A percentile compares a stretch with the other conserved stretches of the same genome.
Conservation (phyloP, 352 stramenopile species). For the Phytophthora foliorum region DNA sequence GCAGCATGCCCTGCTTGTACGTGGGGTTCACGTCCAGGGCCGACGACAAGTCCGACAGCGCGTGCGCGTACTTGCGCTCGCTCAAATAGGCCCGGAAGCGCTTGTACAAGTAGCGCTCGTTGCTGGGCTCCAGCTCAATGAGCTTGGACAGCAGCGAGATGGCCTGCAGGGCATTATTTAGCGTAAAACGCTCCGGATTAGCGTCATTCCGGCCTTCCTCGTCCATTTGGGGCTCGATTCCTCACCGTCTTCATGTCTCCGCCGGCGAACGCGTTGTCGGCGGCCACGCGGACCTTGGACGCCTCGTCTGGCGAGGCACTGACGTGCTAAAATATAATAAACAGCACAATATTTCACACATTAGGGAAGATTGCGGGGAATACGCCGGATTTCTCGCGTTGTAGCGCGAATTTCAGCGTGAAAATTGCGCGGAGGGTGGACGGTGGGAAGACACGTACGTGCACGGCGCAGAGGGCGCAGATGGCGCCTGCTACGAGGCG, state of each 20-base stretch:
- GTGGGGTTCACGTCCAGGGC: slow-evolving; percentile 79
- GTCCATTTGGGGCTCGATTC: background rate
- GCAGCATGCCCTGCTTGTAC: slow-evolving; percentile 82
- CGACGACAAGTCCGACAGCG: slow-evolving; percentile 73
- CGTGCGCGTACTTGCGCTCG: slow-evolving; percentile 83
- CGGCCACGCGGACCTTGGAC: slow-evolving; percentile 73
- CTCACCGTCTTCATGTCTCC: slow-evolving; percentile 73
- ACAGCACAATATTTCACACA: slow-evolving; percentile 14
- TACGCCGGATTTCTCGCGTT: slow-evolving; percentile 10
- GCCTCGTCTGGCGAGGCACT: slow-evolving; percentile 49
- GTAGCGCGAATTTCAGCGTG: background rate
- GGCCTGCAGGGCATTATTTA: slow-evolving; percentile 39
- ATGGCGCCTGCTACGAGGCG: slow-evolving; percentile 35
- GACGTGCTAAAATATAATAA: slow-evolving; percentile 24
- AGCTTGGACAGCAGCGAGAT: slow-evolving; percentile 84
- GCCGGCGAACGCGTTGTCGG: slow-evolving; percentile 82
- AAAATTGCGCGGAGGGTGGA: background rate
- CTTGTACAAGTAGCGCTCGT: slow-evolving; percentile 90
- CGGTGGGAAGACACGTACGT: slow-evolving; percentile 14
- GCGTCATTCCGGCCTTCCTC: background rate
- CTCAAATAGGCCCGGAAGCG: slow-evolving; percentile 84
- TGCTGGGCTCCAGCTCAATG: slow-evolving; percentile 80
- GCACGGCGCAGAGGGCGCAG: slow-evolving; percentile 27
- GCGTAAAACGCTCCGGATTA: background rate
- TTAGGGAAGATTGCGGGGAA: background rate